Base-by-base conservation (phyloP, 805 yeast species). In the Suhomyces emberorum region DNA sequence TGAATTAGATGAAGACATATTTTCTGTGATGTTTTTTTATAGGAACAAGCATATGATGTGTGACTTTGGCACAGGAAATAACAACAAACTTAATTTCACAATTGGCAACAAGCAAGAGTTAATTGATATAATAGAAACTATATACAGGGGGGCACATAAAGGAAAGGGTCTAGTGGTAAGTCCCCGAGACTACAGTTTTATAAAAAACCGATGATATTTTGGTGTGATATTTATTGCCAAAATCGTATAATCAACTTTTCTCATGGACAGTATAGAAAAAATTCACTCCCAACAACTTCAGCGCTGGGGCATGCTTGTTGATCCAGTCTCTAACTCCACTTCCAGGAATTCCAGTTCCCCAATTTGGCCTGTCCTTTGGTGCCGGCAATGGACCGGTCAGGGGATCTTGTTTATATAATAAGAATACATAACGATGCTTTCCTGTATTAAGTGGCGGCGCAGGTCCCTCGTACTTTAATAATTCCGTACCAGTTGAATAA, bases 11-110 rank as follows among this genome's bases (percentile, higher is more conserved):
- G 32, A 34, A 3, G 47, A 42, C 24, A 95, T 96, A 11, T 76
- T 87, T 71, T 81, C 95, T 29, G 70, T 93, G 35, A 93, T 93
- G 98, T 89, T 91, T 55, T 91, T 93, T 59, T 88, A 76, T 63
- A 69, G 95, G 34, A 91, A 91, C 63, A 84, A 88, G 57, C 98
- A 91, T 59, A 89, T 91, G 95, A 80, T 93, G 95, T 87, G 96
- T 61, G 98, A 93, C 67, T 88, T 89, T 59, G 98, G 98, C 2
- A 93, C 98, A 0, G 98, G 98, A 21, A 88, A 93, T 56, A 93
- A 93, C 61, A 93, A 93, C 69, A 91, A 93, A 69, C 67, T 93
- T 66, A 88, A 88, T 54, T 91, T 91, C 60, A 51, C 57, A 35
- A 71, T 78, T 9, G 80, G 77, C 28, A 86, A 86, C 55, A 81